phyloP scores from a whole-genome alignment of 2,329 filamentous ascomycete species.

The Chaetomium olivaceum region DNA sequence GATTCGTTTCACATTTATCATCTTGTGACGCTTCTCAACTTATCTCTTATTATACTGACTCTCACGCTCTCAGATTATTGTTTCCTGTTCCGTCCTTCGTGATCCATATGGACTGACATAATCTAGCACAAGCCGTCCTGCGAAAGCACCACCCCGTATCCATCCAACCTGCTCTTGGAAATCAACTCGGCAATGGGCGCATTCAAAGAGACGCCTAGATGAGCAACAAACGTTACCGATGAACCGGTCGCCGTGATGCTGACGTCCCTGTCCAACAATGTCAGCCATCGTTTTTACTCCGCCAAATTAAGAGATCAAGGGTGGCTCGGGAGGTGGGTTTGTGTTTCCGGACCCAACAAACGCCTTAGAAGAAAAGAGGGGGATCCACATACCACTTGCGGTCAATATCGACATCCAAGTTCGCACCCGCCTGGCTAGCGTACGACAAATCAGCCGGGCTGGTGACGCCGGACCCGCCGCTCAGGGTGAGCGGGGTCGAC shows the following conservation, averaged over 20 bases:
- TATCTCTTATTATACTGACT: too few species aligned
- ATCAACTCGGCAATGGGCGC: background rate
- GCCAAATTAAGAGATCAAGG: too few species aligned
- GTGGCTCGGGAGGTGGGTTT: too few species aligned
- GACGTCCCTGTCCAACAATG: background rate
- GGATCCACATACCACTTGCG: background rate
- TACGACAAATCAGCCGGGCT: background rate
- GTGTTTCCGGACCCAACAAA: too few species aligned
- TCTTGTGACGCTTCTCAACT: too few species aligned
- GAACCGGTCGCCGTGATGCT: background rate
- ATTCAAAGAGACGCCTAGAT: background rate
- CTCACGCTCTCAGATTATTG: too few species aligned
- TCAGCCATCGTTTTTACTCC: too few species aligned
- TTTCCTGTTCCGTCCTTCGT: background rate
- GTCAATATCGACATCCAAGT: conserved; percentile 3
- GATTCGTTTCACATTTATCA: too few species aligned
- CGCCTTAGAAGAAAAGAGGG: too few species aligned
- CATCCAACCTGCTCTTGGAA: background rate
- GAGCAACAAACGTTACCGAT: background rate
- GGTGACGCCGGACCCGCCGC: background rate
- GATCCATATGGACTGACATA: background rate
- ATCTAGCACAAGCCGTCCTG: conserved; percentile 4
- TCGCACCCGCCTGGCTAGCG: background rate
- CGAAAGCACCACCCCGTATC: background rate
- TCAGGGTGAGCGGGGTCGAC: background rate